A percentile compares a stretch with the other conserved stretches of the same genome.
These are phyloP conservation scores for Kuraishia floccosa DNA, from an alignment of 805 yeast genomes.

Conservation along the genomic window DNA sequence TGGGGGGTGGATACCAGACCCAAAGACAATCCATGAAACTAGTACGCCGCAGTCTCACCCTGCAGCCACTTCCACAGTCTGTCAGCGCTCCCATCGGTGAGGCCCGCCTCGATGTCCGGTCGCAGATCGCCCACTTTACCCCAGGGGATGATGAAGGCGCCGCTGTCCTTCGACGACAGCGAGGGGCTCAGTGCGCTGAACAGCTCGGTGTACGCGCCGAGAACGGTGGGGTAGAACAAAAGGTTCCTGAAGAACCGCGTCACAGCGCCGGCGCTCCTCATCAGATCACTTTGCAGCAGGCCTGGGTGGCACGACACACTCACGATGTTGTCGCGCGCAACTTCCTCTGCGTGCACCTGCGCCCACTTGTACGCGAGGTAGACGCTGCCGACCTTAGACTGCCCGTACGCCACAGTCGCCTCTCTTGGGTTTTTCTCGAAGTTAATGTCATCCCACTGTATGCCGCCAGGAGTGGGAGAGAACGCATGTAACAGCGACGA, in stretches of 20 bases:
- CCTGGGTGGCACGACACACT: conserved; percentile 5
- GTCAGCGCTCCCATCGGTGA: conserved; percentile 19
- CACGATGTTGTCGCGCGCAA: conserved; percentile 5
- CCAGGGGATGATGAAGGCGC: conserved; percentile 17
- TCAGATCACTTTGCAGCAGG: not conserved
- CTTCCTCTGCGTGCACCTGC: conserved; percentile 9
- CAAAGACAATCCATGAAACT: no score
- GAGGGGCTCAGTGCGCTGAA: conserved; percentile 24
- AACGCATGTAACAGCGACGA: conserved; percentile 1
- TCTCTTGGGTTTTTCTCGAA: not conserved
- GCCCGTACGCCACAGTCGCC: conserved; percentile 17
- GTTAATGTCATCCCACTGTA: conserved; percentile 2
- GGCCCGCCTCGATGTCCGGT: conserved; percentile 21
- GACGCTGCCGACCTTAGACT: conserved; percentile 23
- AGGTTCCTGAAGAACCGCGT: not conserved
- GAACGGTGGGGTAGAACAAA: conserved; percentile 1
- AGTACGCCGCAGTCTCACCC: conserved; percentile 3
- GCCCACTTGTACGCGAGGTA: conserved; percentile 24
- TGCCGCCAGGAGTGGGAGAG: conserved; percentile 6
- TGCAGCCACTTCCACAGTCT: conserved; percentile 24
- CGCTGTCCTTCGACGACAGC: conserved; percentile 13
- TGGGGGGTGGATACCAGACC: no score
- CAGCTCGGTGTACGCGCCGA: conserved; percentile 25
- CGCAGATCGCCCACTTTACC: conserved; percentile 17
- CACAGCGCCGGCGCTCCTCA: no score